Evolutionary conservation across 1,139 yeast species (phyloP), one percentile per base, ranked within the genome.

Genomic region (Saccharomyces hybrid): DNA sequence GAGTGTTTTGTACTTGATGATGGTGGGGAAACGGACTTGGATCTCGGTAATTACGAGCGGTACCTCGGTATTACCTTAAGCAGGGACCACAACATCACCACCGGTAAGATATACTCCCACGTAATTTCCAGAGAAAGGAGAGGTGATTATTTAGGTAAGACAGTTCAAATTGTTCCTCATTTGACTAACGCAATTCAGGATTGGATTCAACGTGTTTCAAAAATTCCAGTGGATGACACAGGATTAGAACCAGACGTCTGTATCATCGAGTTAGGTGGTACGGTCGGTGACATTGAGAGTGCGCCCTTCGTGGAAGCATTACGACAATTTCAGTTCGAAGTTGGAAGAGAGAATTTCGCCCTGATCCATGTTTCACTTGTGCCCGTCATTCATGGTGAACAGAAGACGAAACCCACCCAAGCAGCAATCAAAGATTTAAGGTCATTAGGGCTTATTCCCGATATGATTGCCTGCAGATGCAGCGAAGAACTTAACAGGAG

Each of bases 251-350:
- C 93, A 38, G 98, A 93, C 66, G 85, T 93, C 54, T 93, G 99
- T 79, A 90, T 93, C 68, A 83, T 93, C 64, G 99, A 93, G 76
- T 81, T 93, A 60, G 99, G 99, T 70, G 99, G 99, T 71, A 93
- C 99, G 44, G 99, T 95, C 57, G 99, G 99, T 70, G 99, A 93
- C 71, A 93, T 93, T 68, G 99, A 93, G 76, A 84, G 95, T 69
- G 99, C 99, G 52, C 99, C 99, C 32, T 93, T 93, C 64, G 98
- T 93, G 55, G 99, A 93, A 76, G 99, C 99, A 32, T 81, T 93
- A 62, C 88, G 99, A 78, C 99, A 93, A 75, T 93, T 93, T 75
- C 99, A 93, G 77, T 93, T 93, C 76, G 83, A 96, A 70, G 98
- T 91, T 59, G 99, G 99, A 26, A 76, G 78, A 58, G 96, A 88